phyloP scores from a whole-genome alignment of 148 eudicot species.

The Rhododendron kiyosumense region DNA sequence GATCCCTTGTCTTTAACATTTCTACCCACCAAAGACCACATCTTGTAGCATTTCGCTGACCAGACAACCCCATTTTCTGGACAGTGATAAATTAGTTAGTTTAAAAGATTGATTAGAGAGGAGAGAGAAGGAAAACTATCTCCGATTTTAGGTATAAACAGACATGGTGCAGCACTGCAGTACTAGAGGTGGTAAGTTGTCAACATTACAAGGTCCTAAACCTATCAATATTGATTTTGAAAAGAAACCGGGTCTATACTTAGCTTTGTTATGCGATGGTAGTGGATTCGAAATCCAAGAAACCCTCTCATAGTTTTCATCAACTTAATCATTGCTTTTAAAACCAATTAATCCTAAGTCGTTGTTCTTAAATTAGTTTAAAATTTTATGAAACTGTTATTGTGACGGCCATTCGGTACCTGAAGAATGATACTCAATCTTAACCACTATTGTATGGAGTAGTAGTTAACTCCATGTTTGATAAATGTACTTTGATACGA shows the following conservation, averaged over 20 bases:
- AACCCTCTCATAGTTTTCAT: not conserved
- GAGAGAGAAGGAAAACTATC: not conserved
- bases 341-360: not conserved
- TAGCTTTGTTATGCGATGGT: not conserved
- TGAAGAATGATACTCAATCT: not conserved
- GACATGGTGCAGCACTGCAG: not conserved
- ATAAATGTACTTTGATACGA: not conserved
- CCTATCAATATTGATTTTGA: not conserved
- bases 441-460: not conserved
- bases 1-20: conserved; percentile 80
- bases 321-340: not conserved
- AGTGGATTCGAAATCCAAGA: not conserved
- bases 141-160: not conserved
- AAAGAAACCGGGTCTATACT: not conserved
- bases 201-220: conserved; percentile 1
- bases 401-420: not conserved
- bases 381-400: not conserved
- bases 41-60: conserved; percentile 72
- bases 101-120: not conserved
- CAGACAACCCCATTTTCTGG: conserved; percentile 70
- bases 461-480: not conserved
- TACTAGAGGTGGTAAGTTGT: not conserved
- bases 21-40: conserved; percentile 99
- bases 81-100: conserved; percentile 6
- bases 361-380: not conserved